Evolutionary conservation across 1,139 yeast species (phyloP).

Genomic region (Pichia sp.): DNA sequence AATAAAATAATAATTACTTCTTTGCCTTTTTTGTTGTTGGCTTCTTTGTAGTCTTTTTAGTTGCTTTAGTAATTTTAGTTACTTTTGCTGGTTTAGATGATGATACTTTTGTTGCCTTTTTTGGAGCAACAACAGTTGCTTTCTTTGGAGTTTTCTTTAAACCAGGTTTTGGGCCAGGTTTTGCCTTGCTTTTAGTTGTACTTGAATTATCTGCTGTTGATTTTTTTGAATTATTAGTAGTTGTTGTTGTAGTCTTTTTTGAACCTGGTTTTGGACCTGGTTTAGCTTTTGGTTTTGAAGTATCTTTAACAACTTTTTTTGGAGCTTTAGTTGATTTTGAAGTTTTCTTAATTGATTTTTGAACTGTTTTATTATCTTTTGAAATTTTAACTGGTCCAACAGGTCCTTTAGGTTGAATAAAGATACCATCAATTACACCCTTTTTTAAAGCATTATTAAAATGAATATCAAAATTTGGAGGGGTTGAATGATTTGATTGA

Average conservation of each 20-base stretch:
- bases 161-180: no score
- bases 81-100: not conserved
- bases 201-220: no score
- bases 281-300: no score
- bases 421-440: conserved; percentile 73
- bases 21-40: conserved; percentile 21
- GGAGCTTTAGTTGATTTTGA: not conserved
- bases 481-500: conserved; percentile 56
- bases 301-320: no score
- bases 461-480: conserved; percentile 65
- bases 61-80: conserved; percentile 8
- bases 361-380: conserved; percentile 29
- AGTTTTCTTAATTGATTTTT: conserved; percentile 15
- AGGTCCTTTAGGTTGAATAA: conserved; percentile 84
- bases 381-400: conserved; percentile 66
- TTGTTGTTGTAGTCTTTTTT: not conserved
- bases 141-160: not conserved
- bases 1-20: conserved; percentile 19
- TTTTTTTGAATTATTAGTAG: no score
- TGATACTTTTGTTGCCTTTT: conserved; percentile 21
- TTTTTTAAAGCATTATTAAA: conserved; percentile 76
- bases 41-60: conserved; percentile 17
- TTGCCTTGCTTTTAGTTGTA: no score
- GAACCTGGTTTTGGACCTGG: not conserved
- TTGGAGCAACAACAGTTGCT: conserved; percentile 8